Conservation (phyloP, 257 asterid species). For the Datura wrightii region DNA sequence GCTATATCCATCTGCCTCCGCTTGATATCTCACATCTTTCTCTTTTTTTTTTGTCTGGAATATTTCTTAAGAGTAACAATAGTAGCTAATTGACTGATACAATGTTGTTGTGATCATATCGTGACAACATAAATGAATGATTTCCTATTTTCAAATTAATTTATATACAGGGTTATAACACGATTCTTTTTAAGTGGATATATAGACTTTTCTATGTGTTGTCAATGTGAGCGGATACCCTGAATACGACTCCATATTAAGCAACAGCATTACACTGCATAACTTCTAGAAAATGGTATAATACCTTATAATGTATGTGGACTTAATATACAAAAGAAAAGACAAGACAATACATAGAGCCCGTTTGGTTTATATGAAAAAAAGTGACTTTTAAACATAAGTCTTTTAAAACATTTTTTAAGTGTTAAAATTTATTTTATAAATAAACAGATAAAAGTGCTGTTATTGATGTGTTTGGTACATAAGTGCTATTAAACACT, state of each 20-base stretch:
- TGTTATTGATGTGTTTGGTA: too few species aligned
- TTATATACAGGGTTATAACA: not conserved
- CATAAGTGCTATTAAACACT: too few species aligned
- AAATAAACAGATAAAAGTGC: too few species aligned
- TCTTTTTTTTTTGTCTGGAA: not conserved
- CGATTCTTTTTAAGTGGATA: constrained; percentile 2
- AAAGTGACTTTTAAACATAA: too few species aligned
- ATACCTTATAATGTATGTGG: not conserved
- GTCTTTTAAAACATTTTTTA: too few species aligned
- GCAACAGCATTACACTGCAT: not conserved
- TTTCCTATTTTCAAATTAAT: constrained; percentile 7
- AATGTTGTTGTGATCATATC: not conserved
- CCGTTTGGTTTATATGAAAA: too few species aligned
- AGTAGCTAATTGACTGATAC: not conserved
- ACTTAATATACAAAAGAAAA: not conserved
- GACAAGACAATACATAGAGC: not conserved
- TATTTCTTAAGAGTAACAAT: not conserved
- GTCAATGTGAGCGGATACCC: constrained; percentile 16
- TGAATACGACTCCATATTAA: not conserved
- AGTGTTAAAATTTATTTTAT: too few species aligned
- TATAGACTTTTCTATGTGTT: not conserved
- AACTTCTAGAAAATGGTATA: not conserved
- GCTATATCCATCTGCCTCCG: not conserved
- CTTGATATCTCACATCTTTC: not conserved
- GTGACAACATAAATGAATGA: not conserved